Conservation (phyloP, 2,329 filamentous ascomycete genomes). For the Coniochaeta hoffmannii region DNA sequence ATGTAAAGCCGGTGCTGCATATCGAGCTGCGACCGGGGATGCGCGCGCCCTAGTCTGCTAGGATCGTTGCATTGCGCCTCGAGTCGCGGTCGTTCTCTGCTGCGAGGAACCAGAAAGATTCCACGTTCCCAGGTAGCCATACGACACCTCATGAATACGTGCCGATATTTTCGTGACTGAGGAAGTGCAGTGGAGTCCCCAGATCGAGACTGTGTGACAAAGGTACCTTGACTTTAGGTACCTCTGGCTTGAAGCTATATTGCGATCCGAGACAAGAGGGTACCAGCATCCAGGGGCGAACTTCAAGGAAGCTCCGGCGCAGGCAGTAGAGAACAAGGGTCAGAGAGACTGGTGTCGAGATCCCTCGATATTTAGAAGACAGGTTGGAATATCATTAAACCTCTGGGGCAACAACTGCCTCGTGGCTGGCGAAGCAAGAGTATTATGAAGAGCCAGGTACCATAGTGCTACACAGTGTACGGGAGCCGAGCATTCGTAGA, state of each 20-base stretch:
- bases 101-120: too few species aligned
- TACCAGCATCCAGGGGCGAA: background rate
- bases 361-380: too few species aligned
- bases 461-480: background rate
- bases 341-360: background rate
- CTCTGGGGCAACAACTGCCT: too few species aligned
- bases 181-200: background rate
- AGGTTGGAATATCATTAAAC: too few species aligned
- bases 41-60: background rate
- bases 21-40: too few species aligned
- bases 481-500: background rate
- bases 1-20: too few species aligned
- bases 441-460: background rate
- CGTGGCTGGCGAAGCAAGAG: background rate
- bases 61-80: too few species aligned
- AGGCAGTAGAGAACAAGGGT: background rate
- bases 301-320: background rate
- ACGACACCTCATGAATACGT: too few species aligned
- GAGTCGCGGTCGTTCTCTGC: too few species aligned
- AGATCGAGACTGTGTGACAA: background rate
- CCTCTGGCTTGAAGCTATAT: background rate
- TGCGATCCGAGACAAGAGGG: background rate
- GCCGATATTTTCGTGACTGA: background rate
- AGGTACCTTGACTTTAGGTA: background rate
- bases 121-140: too few species aligned